These are phyloP conservation scores for Tympanopsis confertula DNA, from an alignment of 2,329 filamentous ascomycete genomes.

Conservation along the genomic window DNA sequence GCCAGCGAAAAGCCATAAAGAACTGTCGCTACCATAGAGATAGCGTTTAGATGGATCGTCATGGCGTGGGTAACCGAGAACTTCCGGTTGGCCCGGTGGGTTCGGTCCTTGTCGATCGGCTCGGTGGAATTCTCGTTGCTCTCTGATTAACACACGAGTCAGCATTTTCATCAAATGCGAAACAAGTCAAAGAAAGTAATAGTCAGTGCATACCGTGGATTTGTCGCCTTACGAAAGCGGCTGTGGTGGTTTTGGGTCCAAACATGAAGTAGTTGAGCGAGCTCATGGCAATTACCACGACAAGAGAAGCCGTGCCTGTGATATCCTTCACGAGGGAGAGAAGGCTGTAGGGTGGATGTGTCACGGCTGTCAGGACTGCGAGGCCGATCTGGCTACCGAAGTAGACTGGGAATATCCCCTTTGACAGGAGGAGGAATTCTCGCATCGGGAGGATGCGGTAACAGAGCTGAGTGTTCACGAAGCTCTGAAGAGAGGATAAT, in stretches of 20 bases:
- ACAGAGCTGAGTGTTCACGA: not conserved
- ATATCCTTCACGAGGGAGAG: not conserved
- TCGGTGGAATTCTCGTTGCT: too few relatives aligned
- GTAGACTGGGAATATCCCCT: not conserved
- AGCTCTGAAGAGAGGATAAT: too few relatives aligned
- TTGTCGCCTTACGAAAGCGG: not conserved
- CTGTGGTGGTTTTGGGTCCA: not conserved
- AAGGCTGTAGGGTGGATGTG: not conserved
- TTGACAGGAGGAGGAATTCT: not conserved
- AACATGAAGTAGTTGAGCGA: not conserved
- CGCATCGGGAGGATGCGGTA: not conserved
- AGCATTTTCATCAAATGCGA: too few relatives aligned
- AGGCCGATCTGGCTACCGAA: not conserved
- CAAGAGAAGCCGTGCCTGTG: not conserved
- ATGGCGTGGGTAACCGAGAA: not conserved
- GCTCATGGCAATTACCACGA: not conserved
- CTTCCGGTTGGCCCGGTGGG: not conserved
- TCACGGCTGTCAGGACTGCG: not conserved
- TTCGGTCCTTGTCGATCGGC: not conserved
- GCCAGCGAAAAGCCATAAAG: not conserved
- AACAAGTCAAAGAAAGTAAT: too few relatives aligned
- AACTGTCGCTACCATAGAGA: not conserved
- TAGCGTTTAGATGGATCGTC: not conserved
- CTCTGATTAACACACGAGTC: too few relatives aligned
- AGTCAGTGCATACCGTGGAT: not conserved